Base-by-base conservation (phyloP, 306 rosid genomes). In the Betula pendula region DNA sequence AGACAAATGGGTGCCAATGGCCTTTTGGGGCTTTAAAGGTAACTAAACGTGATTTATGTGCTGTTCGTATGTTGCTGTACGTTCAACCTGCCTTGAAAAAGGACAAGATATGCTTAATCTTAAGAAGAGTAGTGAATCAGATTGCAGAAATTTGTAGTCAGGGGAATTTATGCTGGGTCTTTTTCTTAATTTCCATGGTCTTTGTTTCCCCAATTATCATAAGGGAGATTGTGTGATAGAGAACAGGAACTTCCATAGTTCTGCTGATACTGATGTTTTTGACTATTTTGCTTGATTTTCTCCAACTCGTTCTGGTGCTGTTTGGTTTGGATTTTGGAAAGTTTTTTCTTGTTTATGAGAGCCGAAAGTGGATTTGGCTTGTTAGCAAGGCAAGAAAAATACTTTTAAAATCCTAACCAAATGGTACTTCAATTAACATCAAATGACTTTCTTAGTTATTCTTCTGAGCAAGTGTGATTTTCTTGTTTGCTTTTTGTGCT, bases 401-500 rank as follows among this genome's bases (percentile, higher is more conserved):
- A 27, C 67, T 59, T 5, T 3, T 25, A 59, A 59, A 59, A 25
- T 59, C 67, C 67, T 27, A 29, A 29, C n/a, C 19, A 27, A 59
- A 27, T 59, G 27, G 27, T 14, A 27, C 67, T 25, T 59, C 2
- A 25, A 12, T 59, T 59, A 59, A 29, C 40, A 27, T 27, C 31
- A 27, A 27, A 27, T 27, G 35, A 14, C 40, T 11, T 25, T 58
- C 42, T 27, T 59, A 59, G 14, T 14, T 15, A 59, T 59, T 59
- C 7, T 38, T 38, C 42, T 38, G 7, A 38, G 14, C 3, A 59
- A 29, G 40, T 13, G 67, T 15, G 16, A 59, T 59, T 27, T 58
- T 27, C 67, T 59, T 27, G n/a, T 25, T 29, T 59, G 33, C 67
- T 59, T 59, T 59, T 27, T 27, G 67, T 59, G 40, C 67, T 59